phyloP scores from a whole-genome alignment of 768 basidiomycete species.

The Daedaleopsis nitida region DNA sequence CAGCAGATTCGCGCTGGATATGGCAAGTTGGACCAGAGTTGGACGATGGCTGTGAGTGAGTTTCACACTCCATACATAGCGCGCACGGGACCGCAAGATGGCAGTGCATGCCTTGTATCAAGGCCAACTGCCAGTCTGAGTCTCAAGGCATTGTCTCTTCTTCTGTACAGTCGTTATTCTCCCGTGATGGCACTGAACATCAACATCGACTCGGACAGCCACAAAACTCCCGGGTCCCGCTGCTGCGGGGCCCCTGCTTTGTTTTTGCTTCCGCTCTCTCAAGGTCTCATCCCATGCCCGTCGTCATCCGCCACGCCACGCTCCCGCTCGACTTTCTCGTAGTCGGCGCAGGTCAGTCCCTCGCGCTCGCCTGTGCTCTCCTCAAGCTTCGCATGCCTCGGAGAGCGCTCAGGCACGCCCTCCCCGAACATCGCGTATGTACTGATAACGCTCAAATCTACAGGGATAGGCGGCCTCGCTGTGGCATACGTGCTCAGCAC shows the following conservation, averaged over 20 bases:
- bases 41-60: too few relatives aligned
- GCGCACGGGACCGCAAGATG: too few relatives aligned
- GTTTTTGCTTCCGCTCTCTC: not conserved
- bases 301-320: not conserved
- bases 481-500: conserved; percentile 55
- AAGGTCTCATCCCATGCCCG: not conserved
- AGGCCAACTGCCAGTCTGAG: too few relatives aligned
- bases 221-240: not conserved
- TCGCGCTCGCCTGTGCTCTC: not conserved
- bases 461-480: conserved; percentile 57
- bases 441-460: not conserved
- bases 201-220: too few relatives aligned
- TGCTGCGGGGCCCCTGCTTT: not conserved
- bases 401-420: too few relatives aligned
- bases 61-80: too few relatives aligned
- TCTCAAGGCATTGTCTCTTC: too few relatives aligned
- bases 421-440: not conserved
- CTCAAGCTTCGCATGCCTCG: not conserved
- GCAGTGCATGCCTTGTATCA: too few relatives aligned
- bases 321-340: conserved; percentile 46
- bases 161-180: too few relatives aligned
- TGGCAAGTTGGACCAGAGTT: too few relatives aligned
- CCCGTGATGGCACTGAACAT: too few relatives aligned
- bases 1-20: too few relatives aligned
- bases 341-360: conserved; percentile 47